These are phyloP conservation scores for Podaxis mareebaensis DNA, from an alignment of 768 basidiomycete species.

Conservation along the genomic window DNA sequence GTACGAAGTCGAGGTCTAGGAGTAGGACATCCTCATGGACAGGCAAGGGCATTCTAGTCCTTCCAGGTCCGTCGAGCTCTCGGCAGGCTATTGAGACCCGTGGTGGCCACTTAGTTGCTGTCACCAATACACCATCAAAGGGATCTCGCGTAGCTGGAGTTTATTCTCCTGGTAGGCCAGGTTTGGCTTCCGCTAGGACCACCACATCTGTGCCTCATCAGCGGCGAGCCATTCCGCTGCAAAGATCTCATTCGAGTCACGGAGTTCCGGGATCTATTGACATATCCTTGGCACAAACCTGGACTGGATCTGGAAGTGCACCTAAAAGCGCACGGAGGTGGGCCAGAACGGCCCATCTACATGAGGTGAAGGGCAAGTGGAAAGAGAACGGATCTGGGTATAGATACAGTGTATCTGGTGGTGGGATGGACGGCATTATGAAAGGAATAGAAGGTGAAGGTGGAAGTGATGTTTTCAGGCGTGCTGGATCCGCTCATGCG, in stretches of 20 bases:
- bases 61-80: background rate
- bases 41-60: background rate
- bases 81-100: conserved; percentile 1
- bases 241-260: conserved; percentile 13
- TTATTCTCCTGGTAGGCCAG: conserved; percentile 5
- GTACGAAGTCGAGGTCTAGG: conserved; percentile 4
- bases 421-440: background rate
- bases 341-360: conserved; percentile 69
- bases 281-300: conserved; percentile 7
- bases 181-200: background rate
- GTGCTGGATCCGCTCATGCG: background rate
- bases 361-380: conserved; percentile 26
- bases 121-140: conserved; percentile 11
- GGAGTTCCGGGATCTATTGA: conserved; percentile 13
- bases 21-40: conserved; percentile 8
- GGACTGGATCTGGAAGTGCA: conserved; percentile 27
- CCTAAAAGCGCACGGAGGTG: conserved; percentile 54
- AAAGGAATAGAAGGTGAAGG: background rate
- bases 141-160: conserved; percentile 2
- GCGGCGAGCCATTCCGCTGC: background rate
- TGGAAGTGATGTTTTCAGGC: conserved; percentile 4
- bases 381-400: background rate
- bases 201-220: background rate
- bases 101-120: background rate
- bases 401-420: background rate